Evolutionary conservation across 1,284 basidiomycete species (phyloP).

Genomic region (Takashimella koratensis): DNA sequence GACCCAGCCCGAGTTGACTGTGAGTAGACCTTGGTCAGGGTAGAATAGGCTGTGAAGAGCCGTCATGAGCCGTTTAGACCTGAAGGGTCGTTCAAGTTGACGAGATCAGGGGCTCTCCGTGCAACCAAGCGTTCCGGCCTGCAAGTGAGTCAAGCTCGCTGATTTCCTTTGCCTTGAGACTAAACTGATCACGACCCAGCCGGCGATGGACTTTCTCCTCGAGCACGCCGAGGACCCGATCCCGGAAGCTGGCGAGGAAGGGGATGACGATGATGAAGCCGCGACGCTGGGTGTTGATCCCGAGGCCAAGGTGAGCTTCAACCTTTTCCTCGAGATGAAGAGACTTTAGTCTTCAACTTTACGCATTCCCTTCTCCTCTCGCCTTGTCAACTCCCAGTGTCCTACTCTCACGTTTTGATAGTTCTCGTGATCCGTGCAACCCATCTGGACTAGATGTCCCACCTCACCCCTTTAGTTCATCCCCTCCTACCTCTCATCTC

Average conservation of each 20-base stretch:
- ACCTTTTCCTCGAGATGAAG: slow-evolving; percentile 6
- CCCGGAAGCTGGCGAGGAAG: slow-evolving; percentile 55
- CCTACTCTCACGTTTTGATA: too few relatives aligned
- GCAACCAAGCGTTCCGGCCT: slow-evolving; percentile 73
- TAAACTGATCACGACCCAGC: slow-evolving; percentile 51
- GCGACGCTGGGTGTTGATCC: slow-evolving; percentile 52
- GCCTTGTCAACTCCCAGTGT: too few relatives aligned
- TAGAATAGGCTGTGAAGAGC: too few relatives aligned
- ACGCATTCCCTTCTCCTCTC: too few relatives aligned
- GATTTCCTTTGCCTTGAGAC: background rate
- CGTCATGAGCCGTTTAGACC: too few relatives aligned
- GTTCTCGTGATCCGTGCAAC: too few relatives aligned
- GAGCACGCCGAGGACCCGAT: slow-evolving; percentile 70
- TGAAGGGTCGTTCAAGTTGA: too few relatives aligned
- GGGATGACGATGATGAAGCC: slow-evolving; percentile 69
- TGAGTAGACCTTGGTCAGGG: slow-evolving; percentile 54
- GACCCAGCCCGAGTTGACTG: slow-evolving; percentile 76
- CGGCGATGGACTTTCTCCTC: slow-evolving; percentile 82
- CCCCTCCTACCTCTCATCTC: background rate
- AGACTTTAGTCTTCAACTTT: too few relatives aligned
- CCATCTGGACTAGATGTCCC: too few relatives aligned
- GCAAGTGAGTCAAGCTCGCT: slow-evolving; percentile 26
- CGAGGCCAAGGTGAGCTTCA: slow-evolving; percentile 32
- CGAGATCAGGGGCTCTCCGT: slow-evolving; percentile 68
- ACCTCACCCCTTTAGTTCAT: background rate